These are phyloP conservation scores for Pterocarpus macrocarpus DNA, from an alignment of 306 rosid species.

Conservation along the genomic window DNA sequence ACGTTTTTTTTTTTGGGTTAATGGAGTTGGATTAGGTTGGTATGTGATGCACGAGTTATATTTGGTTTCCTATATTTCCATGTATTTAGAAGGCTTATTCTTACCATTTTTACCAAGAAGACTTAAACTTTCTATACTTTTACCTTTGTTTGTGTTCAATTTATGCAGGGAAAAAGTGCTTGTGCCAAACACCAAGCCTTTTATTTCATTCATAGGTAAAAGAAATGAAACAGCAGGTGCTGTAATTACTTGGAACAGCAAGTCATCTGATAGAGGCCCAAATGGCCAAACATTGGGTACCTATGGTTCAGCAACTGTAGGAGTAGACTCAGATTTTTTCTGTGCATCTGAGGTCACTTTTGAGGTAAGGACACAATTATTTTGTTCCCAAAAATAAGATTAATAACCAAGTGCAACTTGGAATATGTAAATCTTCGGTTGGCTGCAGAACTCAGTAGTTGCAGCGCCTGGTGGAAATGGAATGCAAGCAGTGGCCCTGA, in stretches of 20 bases:
- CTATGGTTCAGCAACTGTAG: conserved; percentile 75
- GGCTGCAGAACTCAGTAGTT: conserved; percentile 74
- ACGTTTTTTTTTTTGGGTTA: not conserved
- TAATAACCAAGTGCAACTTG: not conserved
- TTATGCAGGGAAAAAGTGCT: conserved; percentile 82
- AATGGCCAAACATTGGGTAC: conserved; percentile 75
- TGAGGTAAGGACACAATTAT: conserved; percentile 54
- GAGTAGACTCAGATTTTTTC: conserved; percentile 79
- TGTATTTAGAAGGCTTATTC: not conserved
- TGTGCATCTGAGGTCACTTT: conserved; percentile 83
- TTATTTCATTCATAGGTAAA: conserved; percentile 80
- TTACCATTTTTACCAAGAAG: not conserved
- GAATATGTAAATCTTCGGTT: not conserved
- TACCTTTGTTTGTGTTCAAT: conserved; percentile 5
- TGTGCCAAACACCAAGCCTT: conserved; percentile 78
- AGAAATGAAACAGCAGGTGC: conserved; percentile 51
- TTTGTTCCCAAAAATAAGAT: not conserved
- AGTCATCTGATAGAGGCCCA: conserved; percentile 76
- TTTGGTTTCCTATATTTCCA: not conserved
- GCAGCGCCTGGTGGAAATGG: conserved; percentile 75
- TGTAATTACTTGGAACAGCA: conserved; percentile 79
- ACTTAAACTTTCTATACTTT: not conserved
- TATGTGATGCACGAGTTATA: conserved; percentile 14
- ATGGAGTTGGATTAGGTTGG: not conserved
- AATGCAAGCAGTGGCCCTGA: conserved; percentile 93